A percentile compares a stretch with the other conserved stretches of the same genome.
Evolutionary conservation across 306 rosid species (phyloP).

Genomic region (Amphicarpaea edgeworthii): DNA sequence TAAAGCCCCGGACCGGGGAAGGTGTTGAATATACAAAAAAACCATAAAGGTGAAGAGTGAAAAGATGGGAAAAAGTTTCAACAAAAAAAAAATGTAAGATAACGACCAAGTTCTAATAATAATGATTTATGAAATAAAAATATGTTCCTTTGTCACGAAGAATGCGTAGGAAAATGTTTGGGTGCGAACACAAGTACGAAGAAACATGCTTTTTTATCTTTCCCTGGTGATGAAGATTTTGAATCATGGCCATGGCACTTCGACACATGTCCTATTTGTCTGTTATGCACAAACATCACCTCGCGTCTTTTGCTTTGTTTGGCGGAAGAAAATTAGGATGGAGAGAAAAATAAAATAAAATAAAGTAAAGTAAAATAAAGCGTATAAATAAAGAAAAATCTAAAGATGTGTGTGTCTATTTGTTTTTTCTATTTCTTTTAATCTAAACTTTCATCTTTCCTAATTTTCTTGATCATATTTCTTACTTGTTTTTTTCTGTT

Average conservation of each 20-base stretch:
- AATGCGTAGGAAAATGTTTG: conserved; percentile 37
- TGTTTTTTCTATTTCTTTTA: no score
- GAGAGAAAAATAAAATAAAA: no score
- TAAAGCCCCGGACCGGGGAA: conserved; percentile 20
- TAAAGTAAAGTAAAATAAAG: no score
- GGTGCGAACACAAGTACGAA: neutral
- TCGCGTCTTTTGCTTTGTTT: no score
- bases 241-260: no score
- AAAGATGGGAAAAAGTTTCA: conserved; percentile 27
- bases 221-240: no score
- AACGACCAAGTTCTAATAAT: conserved; percentile 46
- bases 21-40: conserved; percentile 41
- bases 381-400: no score
- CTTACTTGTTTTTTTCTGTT: no score
- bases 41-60: conserved; percentile 23
- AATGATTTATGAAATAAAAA: conserved; percentile 31
- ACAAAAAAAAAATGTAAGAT: conserved; percentile 49
- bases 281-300: neutral
- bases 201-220: conserved; percentile 50
- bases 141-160: conserved; percentile 75
- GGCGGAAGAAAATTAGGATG: no score
- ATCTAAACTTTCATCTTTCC: no score
- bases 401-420: no score
- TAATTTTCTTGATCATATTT: no score
- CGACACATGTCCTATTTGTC: neutral